Evolutionary conservation across 1,284 basidiomycete genomes (phyloP).

Genomic region (Cronartium quercuum): DNA sequence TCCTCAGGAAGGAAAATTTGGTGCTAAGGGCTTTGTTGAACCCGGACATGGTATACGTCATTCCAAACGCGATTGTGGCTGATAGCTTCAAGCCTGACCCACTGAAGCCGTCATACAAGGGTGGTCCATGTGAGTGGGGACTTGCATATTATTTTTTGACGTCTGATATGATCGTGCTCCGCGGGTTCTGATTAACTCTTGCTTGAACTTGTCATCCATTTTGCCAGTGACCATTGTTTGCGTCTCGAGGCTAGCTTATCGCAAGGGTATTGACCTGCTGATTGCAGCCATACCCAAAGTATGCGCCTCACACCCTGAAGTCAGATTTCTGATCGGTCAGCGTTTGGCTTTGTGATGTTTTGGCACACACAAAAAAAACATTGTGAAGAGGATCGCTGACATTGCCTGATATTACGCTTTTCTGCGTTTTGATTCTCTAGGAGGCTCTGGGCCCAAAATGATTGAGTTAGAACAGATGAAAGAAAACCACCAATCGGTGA

Average conservation of each 20-base stretch:
- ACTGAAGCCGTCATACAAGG: conserved; percentile 16
- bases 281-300: conserved; percentile 85
- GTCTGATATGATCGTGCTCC: background rate
- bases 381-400: background rate
- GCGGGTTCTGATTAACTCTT: background rate
- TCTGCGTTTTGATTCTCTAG: background rate
- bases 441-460: conserved; percentile 90
- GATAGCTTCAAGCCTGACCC: conserved; percentile 60
- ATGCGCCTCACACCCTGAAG: conserved; percentile 72
- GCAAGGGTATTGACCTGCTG: conserved; percentile 93
- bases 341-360: conserved; percentile 19
- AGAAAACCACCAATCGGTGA: conserved; percentile 63
- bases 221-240: conserved; percentile 80
- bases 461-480: conserved; percentile 93
- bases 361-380: background rate
- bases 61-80: conserved; percentile 88
- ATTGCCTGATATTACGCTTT: background rate
- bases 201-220: conserved; percentile 5
- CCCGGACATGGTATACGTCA: conserved; percentile 70
- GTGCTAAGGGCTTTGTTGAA: conserved; percentile 76
- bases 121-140: conserved; percentile 14
- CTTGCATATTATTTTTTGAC: background rate
- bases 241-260: conserved; percentile 87
- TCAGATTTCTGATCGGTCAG: conserved; percentile 80
- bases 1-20: conserved; percentile 71